Base-by-base conservation (phyloP, 2,329 filamentous ascomycete species). In the Xylariaceae sp. region DNA sequence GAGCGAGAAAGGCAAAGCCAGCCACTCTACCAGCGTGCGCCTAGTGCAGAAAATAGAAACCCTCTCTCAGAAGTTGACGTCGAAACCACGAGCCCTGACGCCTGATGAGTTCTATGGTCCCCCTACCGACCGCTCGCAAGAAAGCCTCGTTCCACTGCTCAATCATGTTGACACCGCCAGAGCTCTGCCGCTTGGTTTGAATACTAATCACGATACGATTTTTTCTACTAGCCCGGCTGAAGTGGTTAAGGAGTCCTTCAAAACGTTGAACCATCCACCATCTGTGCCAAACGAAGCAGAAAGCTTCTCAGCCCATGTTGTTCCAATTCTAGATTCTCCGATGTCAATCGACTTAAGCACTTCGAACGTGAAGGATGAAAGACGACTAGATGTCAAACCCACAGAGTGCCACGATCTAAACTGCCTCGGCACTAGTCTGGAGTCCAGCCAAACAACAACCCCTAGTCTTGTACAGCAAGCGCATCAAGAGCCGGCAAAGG, bases 1-100 rank as follows among this genome's bases (percentile, higher is more conserved):
- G 4, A 53, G 45, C 37, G 26, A 53, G 32, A 50, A 52, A 29
- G 52, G 52, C 10, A 49, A 55, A 32, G 52, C 49, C 20, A 53
- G 44, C 43, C 47, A 42, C 7, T 44, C 37, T 37, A 44, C 41
- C 16, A 43, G 52, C 37, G 32, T 52, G 26, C 37, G 48, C 16
- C 43, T 56, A 4, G 40, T 52, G 23, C 49, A 32, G 18, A 48
- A 43, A 10, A 44, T 56, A 9, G 56, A 59, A 43, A 23, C 44
- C n/a, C 43, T 56, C 18, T 18, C 18, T 37, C 32, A 37, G 14
- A 37, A 37, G 14, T 49, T 46, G 7, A 52, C 44, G 20, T 19
- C 43, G 29, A 43, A 18, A 7, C 41, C 29, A 19, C 40, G 42
- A 9, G n/a, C 14, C 12, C 19, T 14, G 21, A 20, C 45, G 20